Evolutionary conservation across 2,329 filamentous ascomycete genomes (phyloP).

Genomic region (Coccinonectria pachysandricola): DNA sequence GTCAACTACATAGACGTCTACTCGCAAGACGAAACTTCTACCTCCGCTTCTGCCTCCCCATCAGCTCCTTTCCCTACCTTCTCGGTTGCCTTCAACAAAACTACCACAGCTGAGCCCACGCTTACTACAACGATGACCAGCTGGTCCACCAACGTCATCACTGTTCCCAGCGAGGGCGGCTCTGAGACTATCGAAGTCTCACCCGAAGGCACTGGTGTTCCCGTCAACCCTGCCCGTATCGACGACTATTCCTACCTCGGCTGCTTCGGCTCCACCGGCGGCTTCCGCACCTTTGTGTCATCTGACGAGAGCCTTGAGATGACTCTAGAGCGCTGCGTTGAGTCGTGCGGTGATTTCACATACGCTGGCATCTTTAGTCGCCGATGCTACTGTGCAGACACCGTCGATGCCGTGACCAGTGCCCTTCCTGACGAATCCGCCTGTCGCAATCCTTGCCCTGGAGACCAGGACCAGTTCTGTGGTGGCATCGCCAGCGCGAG

Average conservation of each 20-base stretch:
- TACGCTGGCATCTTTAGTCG: conserved; percentile 30
- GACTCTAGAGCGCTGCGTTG: conserved; percentile 30
- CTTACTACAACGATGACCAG: conserved; percentile 18
- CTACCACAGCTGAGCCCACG: conserved; percentile 10
- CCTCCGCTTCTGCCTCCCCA: conserved; percentile 4
- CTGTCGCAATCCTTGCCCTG: conserved; percentile 33
- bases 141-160: conserved; percentile 18
- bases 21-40: conserved; percentile 7
- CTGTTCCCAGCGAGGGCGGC: conserved; percentile 10
- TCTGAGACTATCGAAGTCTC: conserved; percentile 7
- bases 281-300: conserved; percentile 26
- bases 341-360: conserved; percentile 23
- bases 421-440: conserved; percentile 16
- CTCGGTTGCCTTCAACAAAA: neutral
- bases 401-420: conserved; percentile 29
- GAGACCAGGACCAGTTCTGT: conserved; percentile 29
- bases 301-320: conserved; percentile 23
- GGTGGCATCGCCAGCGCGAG: conserved; percentile 25
- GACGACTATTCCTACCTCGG: conserved; percentile 26
- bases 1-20: conserved; percentile 45
- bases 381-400: conserved; percentile 36
- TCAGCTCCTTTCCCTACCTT: neutral
- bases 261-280: conserved; percentile 31
- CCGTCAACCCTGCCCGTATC: conserved; percentile 23
- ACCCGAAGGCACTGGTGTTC: conserved; percentile 6